Percentiles rank a stretch among this genome's conserved stretches.
phyloP scores from a whole-genome alignment of 441 rosid species.

The Eruca vesicaria region DNA sequence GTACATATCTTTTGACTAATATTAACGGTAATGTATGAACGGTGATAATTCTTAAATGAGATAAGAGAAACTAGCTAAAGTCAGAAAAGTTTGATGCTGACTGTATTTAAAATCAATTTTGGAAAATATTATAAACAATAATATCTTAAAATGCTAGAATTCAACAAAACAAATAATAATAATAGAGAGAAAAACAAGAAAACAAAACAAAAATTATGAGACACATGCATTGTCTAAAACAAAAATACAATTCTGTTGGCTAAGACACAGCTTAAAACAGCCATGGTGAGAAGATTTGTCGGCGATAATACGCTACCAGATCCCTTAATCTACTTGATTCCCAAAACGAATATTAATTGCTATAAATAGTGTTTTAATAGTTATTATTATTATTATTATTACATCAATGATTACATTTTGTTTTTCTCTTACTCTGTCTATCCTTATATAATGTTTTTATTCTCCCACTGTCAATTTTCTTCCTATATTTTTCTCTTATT shows the following conservation, averaged over 20 bases:
- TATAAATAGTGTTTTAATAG: background rate
- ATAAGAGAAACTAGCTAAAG: background rate
- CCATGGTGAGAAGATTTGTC: slow-evolving; percentile 29
- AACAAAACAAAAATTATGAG: slow-evolving; percentile 1
- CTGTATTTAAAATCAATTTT: background rate
- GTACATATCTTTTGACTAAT: background rate
- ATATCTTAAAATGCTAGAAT: background rate
- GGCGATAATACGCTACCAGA: slow-evolving; percentile 28
- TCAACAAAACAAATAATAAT: background rate
- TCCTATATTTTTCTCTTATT: background rate
- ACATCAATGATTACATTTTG: slow-evolving; percentile 15
- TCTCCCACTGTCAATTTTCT: slow-evolving; percentile 5
- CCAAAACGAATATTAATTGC: slow-evolving; percentile 13
- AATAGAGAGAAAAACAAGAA: background rate
- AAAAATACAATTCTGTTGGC: slow-evolving; percentile 22
- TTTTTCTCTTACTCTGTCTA: background rate
- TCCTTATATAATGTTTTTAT: background rate
- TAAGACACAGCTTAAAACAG: slow-evolving; percentile 30
- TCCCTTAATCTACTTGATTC: slow-evolving; percentile 13
- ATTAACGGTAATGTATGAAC: background rate
- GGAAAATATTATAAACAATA: background rate
- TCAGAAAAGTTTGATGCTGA: background rate
- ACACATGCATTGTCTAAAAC: slow-evolving; percentile 33
- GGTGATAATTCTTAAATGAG: background rate
- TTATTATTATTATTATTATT: slow-evolving; percentile 3